Base-by-base conservation (phyloP, 352 stramenopile genomes). In the Phytophthora constricta region DNA sequence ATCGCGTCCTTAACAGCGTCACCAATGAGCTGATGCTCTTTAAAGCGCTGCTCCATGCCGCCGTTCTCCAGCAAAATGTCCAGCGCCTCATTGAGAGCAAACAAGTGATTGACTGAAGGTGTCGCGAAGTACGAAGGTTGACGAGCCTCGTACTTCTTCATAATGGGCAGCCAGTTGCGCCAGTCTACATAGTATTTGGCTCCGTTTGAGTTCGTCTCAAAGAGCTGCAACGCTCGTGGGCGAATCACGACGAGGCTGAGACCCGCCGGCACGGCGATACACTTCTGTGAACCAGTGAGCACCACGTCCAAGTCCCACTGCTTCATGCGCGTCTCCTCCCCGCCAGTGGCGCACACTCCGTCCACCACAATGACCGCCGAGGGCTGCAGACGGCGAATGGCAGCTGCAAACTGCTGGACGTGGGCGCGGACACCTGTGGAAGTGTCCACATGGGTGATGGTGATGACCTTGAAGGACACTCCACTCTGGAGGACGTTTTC, bases 61-160 rank as follows among this genome's bases (percentile, higher is more conserved):
- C 83, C 85, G 53, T 89, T 87, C 43, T 87, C 85, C 5, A 93
- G 59, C 60, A 93, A 28, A 34, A 92, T 91, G 47, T 86, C 82
- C 34, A 92, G 37, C 4, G 74, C 84, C 56, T 65, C 84, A 54
- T 93, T 90, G 19, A 93, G 57, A 20, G 84, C 84, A 42, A 91
- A 91, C 23, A 93, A 53, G 67, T 93, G 84, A 69, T 93, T 93
- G 56, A 93, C 84, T 2, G 84, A 76, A n/a, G 84, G 84, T 16
- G 84, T 93, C 1, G 84, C 84, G 47, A 93, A 93, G 72, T 93
- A 93, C 45, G 77, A 89, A 47, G 84, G 80, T 65, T 86, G 79
- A 25, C 84, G 82, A 4, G 82, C 82, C 59, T 93, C 84, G 64
- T 93, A 93, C 70, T 86, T 90, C 72, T 93, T 93, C 84, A 93